These are phyloP conservation scores for Physaria fendleri DNA, from an alignment of 345 rosid species.

Conservation along the genomic window DNA sequence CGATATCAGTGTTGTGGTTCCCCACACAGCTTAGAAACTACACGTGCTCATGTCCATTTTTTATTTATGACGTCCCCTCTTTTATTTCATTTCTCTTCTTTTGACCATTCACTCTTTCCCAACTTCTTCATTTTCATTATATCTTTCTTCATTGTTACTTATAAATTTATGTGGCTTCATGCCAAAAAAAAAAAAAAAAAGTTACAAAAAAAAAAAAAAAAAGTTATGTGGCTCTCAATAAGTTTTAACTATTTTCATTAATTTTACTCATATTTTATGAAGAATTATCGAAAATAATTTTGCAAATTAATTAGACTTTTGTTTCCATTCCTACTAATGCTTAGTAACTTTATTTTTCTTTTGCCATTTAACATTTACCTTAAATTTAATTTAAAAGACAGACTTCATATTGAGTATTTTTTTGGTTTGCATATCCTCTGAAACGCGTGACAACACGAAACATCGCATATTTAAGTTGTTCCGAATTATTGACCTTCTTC, in stretches of 20 bases:
- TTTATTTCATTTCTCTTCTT: slow-evolving; percentile 23
- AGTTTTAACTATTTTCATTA: not conserved
- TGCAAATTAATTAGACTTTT: not conserved
- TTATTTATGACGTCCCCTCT: slow-evolving; percentile 36
- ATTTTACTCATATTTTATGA: not conserved
- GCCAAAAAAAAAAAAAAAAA: not conserved
- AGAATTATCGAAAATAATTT: not conserved
- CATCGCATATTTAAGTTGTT: slow-evolving; percentile 19
- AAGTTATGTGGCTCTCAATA: too few species aligned
- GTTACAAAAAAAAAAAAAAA: not conserved
- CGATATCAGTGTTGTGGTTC: slow-evolving; percentile 23
- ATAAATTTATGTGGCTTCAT: slow-evolving; percentile 1
- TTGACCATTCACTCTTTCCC: slow-evolving; percentile 22
- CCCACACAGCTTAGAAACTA: slow-evolving; percentile 31
- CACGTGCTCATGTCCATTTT: slow-evolving; percentile 55
- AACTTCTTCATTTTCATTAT: slow-evolving; percentile 10
- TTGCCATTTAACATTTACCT: not conserved
- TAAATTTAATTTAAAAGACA: not conserved
- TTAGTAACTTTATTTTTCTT: not conserved
- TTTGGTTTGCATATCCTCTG: slow-evolving; percentile 18
- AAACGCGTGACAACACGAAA: slow-evolving; percentile 27
- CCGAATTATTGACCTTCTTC: slow-evolving; percentile 6
- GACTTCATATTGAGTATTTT: slow-evolving; percentile 3
- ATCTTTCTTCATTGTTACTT: not conserved
- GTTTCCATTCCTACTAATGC: not conserved